A percentile compares a stretch with the other conserved stretches of the same genome.
Evolutionary conservation across 208 protist genomes (phyloP).

Genomic region (Acanthamoeba divionensis): DNA sequence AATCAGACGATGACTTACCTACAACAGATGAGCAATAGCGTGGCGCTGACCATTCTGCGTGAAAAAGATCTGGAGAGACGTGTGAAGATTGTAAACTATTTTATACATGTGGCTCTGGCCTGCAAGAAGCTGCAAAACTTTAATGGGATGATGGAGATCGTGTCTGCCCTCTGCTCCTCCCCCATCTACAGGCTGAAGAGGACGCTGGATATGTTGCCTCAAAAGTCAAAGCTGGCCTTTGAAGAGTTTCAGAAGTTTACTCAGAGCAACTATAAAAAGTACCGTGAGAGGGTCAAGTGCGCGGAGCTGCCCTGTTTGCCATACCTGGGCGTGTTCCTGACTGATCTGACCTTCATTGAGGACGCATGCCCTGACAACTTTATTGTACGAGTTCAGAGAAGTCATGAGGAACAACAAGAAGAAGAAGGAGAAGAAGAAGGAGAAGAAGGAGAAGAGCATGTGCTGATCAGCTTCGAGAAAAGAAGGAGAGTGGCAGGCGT

Average conservation of each 20-base stretch:
- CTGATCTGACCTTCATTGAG: constrained; percentile 54
- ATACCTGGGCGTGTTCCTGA: constrained; percentile 50
- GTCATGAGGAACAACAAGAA: constrained; percentile 41
- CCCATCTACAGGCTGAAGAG: neutral
- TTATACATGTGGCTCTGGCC: constrained; percentile 43
- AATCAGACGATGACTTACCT: neutral
- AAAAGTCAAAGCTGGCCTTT: neutral
- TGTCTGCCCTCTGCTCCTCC: too few relatives aligned
- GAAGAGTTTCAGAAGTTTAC: neutral
- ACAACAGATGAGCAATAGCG: constrained; percentile 16
- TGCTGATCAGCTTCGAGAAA: constrained; percentile 67
- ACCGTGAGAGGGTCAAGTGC: constrained; percentile 17
- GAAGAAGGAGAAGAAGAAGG: neutral
- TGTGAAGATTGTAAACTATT: neutral
- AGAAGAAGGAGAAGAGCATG: neutral
- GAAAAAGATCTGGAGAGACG: neutral
- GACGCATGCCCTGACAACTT: too few relatives aligned
- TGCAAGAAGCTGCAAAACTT: constrained; percentile 45
- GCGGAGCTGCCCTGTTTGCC: constrained; percentile 59
- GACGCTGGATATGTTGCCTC: neutral
- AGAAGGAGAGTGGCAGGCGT: constrained; percentile 8
- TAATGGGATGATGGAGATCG: constrained; percentile 54
- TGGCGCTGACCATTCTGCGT: neutral
- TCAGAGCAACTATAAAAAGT: constrained; percentile 29
- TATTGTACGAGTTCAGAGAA: too few relatives aligned